Conservation (phyloP, 2,329 filamentous ascomycete genomes). For the Colletotrichum sp. region DNA sequence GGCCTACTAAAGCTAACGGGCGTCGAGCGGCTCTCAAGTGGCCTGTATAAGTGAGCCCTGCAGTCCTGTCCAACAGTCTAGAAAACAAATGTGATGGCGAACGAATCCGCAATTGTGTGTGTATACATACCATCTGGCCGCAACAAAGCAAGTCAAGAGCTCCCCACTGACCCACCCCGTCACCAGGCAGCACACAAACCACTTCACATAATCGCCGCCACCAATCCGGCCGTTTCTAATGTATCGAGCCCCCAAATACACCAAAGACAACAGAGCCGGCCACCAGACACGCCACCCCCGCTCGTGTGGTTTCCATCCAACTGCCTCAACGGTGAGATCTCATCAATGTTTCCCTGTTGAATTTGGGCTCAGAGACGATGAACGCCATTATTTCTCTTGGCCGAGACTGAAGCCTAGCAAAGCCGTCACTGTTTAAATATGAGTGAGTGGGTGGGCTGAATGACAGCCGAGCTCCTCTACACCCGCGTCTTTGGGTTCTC, state of each 20-base stretch:
- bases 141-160: too few relatives aligned
- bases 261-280: background rate
- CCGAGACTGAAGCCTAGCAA: background rate
- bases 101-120: too few relatives aligned
- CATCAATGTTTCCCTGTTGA: background rate
- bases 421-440: background rate
- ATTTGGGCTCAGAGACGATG: background rate
- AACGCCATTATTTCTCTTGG: background rate
- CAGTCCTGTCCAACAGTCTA: too few relatives aligned
- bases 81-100: too few relatives aligned
- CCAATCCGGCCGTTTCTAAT: background rate
- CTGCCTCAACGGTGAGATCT: rapidly evolving
- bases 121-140: too few relatives aligned
- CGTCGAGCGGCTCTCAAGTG: too few relatives aligned
- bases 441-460: background rate
- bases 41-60: too few relatives aligned
- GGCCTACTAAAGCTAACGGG: too few relatives aligned
- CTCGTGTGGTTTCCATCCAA: background rate
- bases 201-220: background rate
- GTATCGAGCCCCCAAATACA: background rate
- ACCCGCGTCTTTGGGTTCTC: background rate
- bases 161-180: background rate
- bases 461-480: too few relatives aligned
- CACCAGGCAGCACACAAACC: background rate
- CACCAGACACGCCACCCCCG: background rate